Base-by-base conservation (phyloP, 257 asterid species). In the Capsicum chinense region DNA sequence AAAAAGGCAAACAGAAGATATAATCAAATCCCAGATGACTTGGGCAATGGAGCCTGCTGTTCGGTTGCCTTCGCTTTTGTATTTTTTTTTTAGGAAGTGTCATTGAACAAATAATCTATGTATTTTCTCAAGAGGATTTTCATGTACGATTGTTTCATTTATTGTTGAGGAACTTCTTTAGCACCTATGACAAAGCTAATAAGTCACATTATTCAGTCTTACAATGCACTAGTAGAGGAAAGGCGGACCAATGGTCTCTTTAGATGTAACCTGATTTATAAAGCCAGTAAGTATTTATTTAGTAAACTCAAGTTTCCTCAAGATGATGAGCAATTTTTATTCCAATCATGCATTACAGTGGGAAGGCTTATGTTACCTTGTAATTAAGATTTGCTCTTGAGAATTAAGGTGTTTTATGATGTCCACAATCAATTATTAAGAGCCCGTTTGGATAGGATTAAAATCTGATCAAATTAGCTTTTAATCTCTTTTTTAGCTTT, bases 1-100 rank as follows among this genome's bases (percentile, higher is more conserved):
- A 81, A n/a, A 95, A 95, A 92, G 97, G 97, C 56, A 89, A 94
- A 88, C 95, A 93, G 85, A 93, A 93, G 90, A 87, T 83, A 33
- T 92, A 83, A 88, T 82, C 70, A 63, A 66, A 78, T 57, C 54
- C 71, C 62, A 14, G 54, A 73, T 12, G 7, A 66, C 47, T 48
- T 14, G 62, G 60, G 59, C 4, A 62, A 19, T 66, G 73, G 59
- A 60, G 47, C 9, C 6, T 48, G 42, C 9, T 12, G 44, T 21
- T 48, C 50, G 4, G 7, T 17, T 47, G 17, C 58, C 26, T 13
- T 26, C 0, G n/a, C 48, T 52, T 76, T 76, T 17, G 54, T 76
- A 13, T 10, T 62, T 15, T 26, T 15, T 67, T 39, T 50, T 48
- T n/a, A 59, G 83, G 58, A 81, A 47, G 58, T 47, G 6, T 52